Evolutionary conservation across 2,329 filamentous ascomycete species (phyloP).

Genomic region (Aspergillus nomiae): DNA sequence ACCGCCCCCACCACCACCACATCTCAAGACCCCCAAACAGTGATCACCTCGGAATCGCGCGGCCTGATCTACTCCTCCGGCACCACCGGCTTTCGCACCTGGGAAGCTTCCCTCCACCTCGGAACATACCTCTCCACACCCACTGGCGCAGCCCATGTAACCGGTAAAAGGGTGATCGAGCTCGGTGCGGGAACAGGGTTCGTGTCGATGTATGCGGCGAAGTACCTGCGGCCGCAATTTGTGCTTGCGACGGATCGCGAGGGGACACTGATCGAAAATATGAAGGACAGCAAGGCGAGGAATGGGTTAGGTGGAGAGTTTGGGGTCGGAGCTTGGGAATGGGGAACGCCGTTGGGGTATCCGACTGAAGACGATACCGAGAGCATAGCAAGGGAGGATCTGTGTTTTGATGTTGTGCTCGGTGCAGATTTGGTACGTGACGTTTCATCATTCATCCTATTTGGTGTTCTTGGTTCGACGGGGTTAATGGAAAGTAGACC

Average conservation of each 20-base stretch:
- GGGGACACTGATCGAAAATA: conserved; percentile 40
- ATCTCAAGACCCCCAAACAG: conserved; percentile 18
- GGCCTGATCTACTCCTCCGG: conserved; percentile 59
- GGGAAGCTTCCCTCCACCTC: conserved; percentile 69
- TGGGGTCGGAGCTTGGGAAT: conserved; percentile 44
- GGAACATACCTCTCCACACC: conserved; percentile 58
- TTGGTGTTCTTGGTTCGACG: not conserved
- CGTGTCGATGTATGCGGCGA: conserved; percentile 64
- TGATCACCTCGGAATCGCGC: conserved; percentile 55
- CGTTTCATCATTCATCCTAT: not conserved
- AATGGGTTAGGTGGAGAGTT: conserved; percentile 34
- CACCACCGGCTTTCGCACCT: conserved; percentile 68
- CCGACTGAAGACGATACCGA: conserved; percentile 11
- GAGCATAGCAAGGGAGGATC: not conserved
- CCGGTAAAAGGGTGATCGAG: conserved; percentile 61
- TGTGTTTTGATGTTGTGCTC: conserved; percentile 42
- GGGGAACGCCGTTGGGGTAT: conserved; percentile 36
- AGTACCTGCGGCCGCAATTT: conserved; percentile 55
- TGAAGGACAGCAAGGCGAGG: conserved; percentile 38
- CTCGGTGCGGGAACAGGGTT: conserved; percentile 70
- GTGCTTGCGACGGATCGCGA: conserved; percentile 67
- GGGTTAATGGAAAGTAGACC: conserved; percentile 46
- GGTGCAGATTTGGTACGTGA: conserved; percentile 45
- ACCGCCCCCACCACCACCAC: conserved; percentile 34
- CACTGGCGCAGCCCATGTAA: conserved; percentile 49